Conservation (phyloP, 2,329 filamentous ascomycete genomes). For the Nigrospora oryzae region DNA sequence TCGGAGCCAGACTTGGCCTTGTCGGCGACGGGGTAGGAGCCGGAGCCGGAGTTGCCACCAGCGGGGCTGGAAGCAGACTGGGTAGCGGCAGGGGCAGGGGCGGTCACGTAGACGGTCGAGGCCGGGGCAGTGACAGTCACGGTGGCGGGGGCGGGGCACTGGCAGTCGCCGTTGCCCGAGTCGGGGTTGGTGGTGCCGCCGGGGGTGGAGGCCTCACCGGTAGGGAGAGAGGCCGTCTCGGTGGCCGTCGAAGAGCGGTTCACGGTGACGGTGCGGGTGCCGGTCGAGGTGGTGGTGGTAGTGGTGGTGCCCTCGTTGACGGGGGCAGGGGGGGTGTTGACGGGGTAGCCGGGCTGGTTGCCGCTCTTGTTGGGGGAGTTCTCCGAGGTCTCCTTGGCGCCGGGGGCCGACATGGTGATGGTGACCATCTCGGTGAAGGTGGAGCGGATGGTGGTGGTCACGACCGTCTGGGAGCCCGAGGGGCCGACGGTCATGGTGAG, state of each 20-base stretch:
- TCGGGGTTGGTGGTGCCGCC: neutral
- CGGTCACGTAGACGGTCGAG: slow-evolving; percentile 20
- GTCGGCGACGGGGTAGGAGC: neutral
- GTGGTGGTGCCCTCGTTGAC: slow-evolving; percentile 15
- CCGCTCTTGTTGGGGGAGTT: neutral
- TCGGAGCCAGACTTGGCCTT: neutral
- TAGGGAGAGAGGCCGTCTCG: neutral
- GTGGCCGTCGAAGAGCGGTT: slow-evolving; percentile 6
- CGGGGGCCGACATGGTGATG: slow-evolving; percentile 9
- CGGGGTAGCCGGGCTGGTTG: neutral
- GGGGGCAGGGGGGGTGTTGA: slow-evolving; percentile 3
- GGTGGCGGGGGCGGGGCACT: slow-evolving; percentile 10
- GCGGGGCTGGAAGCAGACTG: neutral
- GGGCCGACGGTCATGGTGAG: slow-evolving; percentile 19
- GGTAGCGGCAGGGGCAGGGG: slow-evolving; percentile 4
- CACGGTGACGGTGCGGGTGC: slow-evolving; percentile 21
- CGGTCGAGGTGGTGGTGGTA: slow-evolving; percentile 19
- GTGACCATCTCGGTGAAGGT: slow-evolving; percentile 19
- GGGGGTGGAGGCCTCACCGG: slow-evolving; percentile 1
- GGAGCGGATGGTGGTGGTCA: slow-evolving; percentile 20
- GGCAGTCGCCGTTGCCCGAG: slow-evolving; percentile 4
- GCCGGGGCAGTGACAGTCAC: slow-evolving; percentile 19
- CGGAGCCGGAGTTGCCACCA: neutral
- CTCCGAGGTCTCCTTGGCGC: neutral
- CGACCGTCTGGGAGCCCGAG: slow-evolving; percentile 15